Base-by-base conservation (phyloP, 1,284 basidiomycete species). In the Melanopsichium pennsylvanicum region DNA sequence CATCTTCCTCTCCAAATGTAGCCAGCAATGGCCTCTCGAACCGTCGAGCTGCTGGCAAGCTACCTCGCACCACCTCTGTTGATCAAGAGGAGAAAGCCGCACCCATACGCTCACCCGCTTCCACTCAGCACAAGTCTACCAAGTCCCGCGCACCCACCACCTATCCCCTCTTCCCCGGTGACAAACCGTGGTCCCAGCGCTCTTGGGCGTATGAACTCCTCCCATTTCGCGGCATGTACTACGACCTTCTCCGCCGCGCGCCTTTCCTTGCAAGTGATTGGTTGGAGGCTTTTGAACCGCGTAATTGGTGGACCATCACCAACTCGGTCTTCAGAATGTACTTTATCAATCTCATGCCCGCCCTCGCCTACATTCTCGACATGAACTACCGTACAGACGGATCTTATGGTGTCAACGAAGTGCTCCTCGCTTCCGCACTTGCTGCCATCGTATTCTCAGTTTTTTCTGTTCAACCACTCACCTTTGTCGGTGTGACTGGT, bases 401-500 rank as follows among this genome's bases (percentile, higher is more conserved):
- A 22, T 87, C 91, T 70, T 97, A 95, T 82, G 93, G 92, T 7
- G 90, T 97, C 7, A 86, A 92, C 13, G 95, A 97, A 81, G 91
- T 94, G 8, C 78, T 75, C 41, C 57, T 72, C 26, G 73, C 72
- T 22, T 70, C 75, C 1, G 73, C 78, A 79, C 89, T 96, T 86
- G 91, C 92, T 0, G 90, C 93, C 0, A 90, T 93, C 76, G 85
- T 93, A n/a, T 95, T 96, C 73, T 89, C 92, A 0, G 82, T 94
- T 37, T 88, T 97, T 55, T 90, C 91, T 3, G 91, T 89, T 8
- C 94, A 97, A 79, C 94, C 94, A 0, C 84, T 97, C 2, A 91
- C 91, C 42, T 94, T 97, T 56, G 92, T 92, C 3, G 94, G 94
- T 10, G 92, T 97, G 2, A 97, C 94, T 16, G 92, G 91, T 88